Percentiles rank a stretch among this genome's conserved stretches.
Conservation (phyloP, 257 asterid species). For the Asclepias syriaca region DNA sequence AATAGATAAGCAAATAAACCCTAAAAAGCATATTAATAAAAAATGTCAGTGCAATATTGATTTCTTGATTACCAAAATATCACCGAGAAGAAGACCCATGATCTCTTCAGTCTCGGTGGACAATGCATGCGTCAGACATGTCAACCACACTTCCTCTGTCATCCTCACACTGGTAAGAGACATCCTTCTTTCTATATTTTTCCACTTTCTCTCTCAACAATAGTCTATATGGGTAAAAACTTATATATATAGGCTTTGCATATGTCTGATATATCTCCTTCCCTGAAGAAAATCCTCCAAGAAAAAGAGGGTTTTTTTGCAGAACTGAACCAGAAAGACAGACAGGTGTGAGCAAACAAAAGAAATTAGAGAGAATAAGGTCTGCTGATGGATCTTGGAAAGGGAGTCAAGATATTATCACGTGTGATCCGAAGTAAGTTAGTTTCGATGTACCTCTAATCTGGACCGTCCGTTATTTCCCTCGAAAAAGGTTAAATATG, state of each 20-base stretch:
- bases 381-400: conserved; percentile 9
- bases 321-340: not conserved
- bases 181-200: conserved; percentile 36
- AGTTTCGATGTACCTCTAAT: not conserved
- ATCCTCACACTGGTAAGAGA: conserved; percentile 87
- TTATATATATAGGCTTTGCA: not conserved
- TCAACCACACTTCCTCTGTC: conserved; percentile 98
- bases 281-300: no score
- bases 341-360: not conserved
- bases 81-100: conserved; percentile 99
- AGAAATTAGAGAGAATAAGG: conserved; percentile 7
- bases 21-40: not conserved
- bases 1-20: not conserved
- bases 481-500: no score
- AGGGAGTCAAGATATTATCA: not conserved
- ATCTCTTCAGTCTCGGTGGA: conserved; percentile 99
- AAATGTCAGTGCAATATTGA: not conserved
- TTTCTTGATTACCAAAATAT: conserved; percentile 54
- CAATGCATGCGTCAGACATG: conserved; percentile 98
- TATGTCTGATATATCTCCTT: not conserved
- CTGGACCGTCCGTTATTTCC: not conserved
- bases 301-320: conserved; percentile 6
- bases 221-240: not conserved
- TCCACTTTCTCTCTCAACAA: conserved; percentile 1
- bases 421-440: not conserved